Evolutionary conservation across 495 filamentous ascomycete species (phyloP).

Genomic region (Aspergillus ostianus): DNA sequence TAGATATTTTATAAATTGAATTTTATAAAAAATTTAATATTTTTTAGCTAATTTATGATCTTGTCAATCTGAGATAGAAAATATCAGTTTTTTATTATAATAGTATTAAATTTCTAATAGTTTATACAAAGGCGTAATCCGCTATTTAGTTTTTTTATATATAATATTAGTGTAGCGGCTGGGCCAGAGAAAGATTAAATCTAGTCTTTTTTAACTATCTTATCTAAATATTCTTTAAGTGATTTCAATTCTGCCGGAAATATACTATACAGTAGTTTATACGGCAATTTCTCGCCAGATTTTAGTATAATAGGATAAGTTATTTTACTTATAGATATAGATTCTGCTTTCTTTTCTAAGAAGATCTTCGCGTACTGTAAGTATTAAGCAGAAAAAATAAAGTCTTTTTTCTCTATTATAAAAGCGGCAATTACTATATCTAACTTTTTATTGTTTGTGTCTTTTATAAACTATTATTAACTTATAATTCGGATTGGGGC

Average conservation of each 20-base stretch:
- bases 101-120: slow-evolving; percentile 2
- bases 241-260: neutral
- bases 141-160: slow-evolving; percentile 4
- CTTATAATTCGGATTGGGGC: too few relatives aligned
- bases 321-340: too few relatives aligned
- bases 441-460: too few relatives aligned
- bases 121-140: slow-evolving; percentile 5
- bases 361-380: too few relatives aligned
- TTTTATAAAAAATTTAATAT: slow-evolving; percentile 27
- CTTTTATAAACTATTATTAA: too few relatives aligned
- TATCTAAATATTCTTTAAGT: slow-evolving; percentile 8
- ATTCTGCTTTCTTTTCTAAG: too few relatives aligned
- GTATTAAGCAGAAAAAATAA: too few relatives aligned
- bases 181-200: slow-evolving; percentile 14
- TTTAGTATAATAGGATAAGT: too few relatives aligned
- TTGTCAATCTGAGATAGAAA: slow-evolving; percentile 1
- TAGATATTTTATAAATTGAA: slow-evolving; percentile 32
- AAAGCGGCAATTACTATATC: too few relatives aligned
- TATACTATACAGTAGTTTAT: neutral
- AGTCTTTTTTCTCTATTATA: too few relatives aligned
- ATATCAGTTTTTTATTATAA: slow-evolving; percentile 7
- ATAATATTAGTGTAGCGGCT: slow-evolving; percentile 8
- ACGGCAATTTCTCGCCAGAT: too few relatives aligned
- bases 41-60: slow-evolving; percentile 3
- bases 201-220: slow-evolving; percentile 19